A percentile compares a stretch with the other conserved stretches of the same genome.
These are phyloP conservation scores for Medicago ruthenica DNA, from an alignment of 306 rosid genomes.

Conservation along the genomic window DNA sequence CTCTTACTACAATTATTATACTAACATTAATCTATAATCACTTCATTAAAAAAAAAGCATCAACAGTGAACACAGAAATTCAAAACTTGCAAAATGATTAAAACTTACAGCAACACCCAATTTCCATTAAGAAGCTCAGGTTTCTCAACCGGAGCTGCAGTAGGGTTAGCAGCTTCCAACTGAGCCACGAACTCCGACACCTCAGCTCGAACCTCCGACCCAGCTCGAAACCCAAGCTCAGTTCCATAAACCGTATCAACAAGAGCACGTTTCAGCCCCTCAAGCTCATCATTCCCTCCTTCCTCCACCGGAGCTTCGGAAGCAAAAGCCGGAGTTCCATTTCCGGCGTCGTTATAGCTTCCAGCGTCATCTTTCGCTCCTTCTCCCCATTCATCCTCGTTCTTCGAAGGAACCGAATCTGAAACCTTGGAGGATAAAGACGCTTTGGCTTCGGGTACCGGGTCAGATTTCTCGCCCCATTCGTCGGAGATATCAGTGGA, in stretches of 20 bases:
- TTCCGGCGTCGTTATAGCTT: slow-evolving; percentile 44
- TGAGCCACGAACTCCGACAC: slow-evolving; percentile 81
- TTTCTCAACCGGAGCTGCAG: slow-evolving; percentile 68
- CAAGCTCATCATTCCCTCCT: slow-evolving; percentile 44
- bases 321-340: slow-evolving; percentile 53
- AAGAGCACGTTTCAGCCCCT: slow-evolving; percentile 74
- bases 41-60: too few species aligned
- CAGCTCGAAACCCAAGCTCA: slow-evolving; percentile 78
- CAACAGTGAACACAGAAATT: neutral
- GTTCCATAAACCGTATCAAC: slow-evolving; percentile 88
- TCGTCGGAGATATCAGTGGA: slow-evolving; percentile 60
- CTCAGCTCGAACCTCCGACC: slow-evolving; percentile 87
- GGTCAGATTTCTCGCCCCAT: slow-evolving; percentile 73
- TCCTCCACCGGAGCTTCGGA: slow-evolving; percentile 32
- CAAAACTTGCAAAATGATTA: neutral
- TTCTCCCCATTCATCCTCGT: slow-evolving; percentile 85
- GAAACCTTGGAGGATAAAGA: slow-evolving; percentile 51
- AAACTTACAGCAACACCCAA: slow-evolving; percentile 92
- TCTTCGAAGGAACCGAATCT: slow-evolving; percentile 70
- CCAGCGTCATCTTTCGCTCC: slow-evolving; percentile 38
- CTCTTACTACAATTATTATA: neutral
- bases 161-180: slow-evolving; percentile 88
- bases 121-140: slow-evolving; percentile 75
- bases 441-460: slow-evolving; percentile 58
- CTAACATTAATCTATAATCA: neutral